These are phyloP conservation scores for Aspergillus carlsbadensis DNA, from an alignment of 495 filamentous ascomycete species.

Conservation along the genomic window DNA sequence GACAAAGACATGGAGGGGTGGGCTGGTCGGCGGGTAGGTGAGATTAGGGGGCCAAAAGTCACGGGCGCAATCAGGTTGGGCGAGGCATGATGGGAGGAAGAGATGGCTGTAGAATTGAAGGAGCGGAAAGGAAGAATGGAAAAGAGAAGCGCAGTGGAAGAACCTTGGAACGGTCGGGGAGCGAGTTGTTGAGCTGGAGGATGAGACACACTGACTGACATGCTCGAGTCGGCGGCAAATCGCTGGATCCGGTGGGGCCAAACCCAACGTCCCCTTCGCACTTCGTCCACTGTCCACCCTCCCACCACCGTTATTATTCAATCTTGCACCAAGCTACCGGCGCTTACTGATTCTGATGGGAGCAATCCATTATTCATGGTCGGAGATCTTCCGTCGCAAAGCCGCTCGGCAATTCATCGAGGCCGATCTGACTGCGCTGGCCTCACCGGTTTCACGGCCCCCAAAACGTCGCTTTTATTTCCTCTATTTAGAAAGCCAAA, in stretches of 20 bases:
- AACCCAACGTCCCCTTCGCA: too few relatives aligned
- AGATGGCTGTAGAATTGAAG: background rate
- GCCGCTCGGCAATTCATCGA: too few relatives aligned
- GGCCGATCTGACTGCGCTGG: too few relatives aligned
- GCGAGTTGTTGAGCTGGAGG: background rate
- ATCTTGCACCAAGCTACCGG: too few relatives aligned
- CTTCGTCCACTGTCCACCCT: background rate
- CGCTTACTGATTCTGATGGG: too few relatives aligned
- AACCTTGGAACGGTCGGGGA: background rate
- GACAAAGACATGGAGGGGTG: conserved; percentile 29
- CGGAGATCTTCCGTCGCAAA: too few relatives aligned
- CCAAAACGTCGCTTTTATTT: too few relatives aligned
- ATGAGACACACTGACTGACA: background rate
- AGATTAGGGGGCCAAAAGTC: conserved; percentile 4
- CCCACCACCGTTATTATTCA: too few relatives aligned
- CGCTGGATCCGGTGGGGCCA: background rate
- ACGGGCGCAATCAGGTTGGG: background rate
- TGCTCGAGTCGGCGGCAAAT: background rate
- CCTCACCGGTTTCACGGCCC: too few relatives aligned
- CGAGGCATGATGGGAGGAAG: background rate
- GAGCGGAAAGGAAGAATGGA: background rate
- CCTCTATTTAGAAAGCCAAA: too few relatives aligned
- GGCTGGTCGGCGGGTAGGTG: background rate
- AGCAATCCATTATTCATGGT: too few relatives aligned
- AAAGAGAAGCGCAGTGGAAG: conserved; percentile 1